Evolutionary conservation across 345 rosid genomes (phyloP).

Genomic region (Fremontodendron californicum): DNA sequence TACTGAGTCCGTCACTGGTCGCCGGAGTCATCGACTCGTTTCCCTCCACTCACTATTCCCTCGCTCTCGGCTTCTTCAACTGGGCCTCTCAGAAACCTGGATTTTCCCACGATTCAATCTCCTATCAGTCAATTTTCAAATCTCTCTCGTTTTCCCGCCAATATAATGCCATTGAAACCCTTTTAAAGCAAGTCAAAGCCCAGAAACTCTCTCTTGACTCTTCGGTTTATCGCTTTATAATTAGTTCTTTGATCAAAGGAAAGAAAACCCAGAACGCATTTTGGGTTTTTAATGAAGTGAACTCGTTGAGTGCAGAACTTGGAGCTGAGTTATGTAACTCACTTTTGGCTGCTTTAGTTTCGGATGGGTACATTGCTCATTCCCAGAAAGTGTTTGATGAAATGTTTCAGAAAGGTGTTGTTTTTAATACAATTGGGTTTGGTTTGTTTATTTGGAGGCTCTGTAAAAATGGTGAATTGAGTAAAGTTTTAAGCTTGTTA

Average conservation of each 20-base stretch:
- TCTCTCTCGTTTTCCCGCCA: slow-evolving; percentile 68
- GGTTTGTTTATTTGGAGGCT: slow-evolving; percentile 41
- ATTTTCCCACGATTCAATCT: slow-evolving; percentile 55
- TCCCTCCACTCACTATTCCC: slow-evolving; percentile 60
- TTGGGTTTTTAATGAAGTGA: not conserved
- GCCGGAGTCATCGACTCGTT: slow-evolving; percentile 72
- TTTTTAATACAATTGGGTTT: slow-evolving; percentile 4
- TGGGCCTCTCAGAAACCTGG: slow-evolving; percentile 91
- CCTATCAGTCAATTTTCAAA: slow-evolving; percentile 69
- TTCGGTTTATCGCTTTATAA: slow-evolving; percentile 40
- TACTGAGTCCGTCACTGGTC: slow-evolving; percentile 58
- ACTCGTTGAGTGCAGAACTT: slow-evolving; percentile 10
- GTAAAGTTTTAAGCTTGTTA: slow-evolving; percentile 40
- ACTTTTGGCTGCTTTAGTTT: slow-evolving; percentile 1
- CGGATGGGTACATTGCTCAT: slow-evolving; percentile 5
- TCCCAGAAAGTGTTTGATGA: slow-evolving; percentile 11
- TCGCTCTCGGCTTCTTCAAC: slow-evolving; percentile 88
- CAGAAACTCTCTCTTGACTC: slow-evolving; percentile 49
- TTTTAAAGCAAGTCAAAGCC: slow-evolving; percentile 56
- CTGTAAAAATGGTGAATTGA: slow-evolving; percentile 37
- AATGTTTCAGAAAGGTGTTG: not conserved
- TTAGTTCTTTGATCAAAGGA: slow-evolving; percentile 45
- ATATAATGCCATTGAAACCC: slow-evolving; percentile 44
- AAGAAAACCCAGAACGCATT: slow-evolving; percentile 10
- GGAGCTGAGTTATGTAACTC: slow-evolving; percentile 54